Percentiles rank a stretch among this genome's conserved stretches.
phyloP scores from a whole-genome alignment of 345 rosid species.

The Erysimum cheiranthoides region DNA sequence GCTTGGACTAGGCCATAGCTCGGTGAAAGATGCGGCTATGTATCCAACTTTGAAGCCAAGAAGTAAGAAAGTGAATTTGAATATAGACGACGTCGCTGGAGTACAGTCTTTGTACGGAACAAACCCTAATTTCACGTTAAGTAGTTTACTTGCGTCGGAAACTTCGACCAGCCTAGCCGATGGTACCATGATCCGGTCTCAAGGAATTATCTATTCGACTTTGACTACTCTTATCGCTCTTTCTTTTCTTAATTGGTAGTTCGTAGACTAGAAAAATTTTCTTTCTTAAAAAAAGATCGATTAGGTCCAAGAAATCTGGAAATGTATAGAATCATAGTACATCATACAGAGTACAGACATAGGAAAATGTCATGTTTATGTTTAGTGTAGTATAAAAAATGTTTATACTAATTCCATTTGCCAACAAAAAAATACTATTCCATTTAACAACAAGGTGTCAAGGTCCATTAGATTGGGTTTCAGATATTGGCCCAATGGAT shows the following conservation, averaged over 20 bases:
- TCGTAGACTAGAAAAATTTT: not conserved
- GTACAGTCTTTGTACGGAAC: slow-evolving; percentile 82
- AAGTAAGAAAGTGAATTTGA: slow-evolving; percentile 61
- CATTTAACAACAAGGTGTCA: not conserved
- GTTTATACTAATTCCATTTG: too few species aligned
- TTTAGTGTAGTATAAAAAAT: too few species aligned
- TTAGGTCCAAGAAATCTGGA: slow-evolving; percentile 15
- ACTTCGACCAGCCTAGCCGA: slow-evolving; percentile 55
- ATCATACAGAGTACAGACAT: not conserved
- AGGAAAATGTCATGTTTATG: not conserved
- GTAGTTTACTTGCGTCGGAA: slow-evolving; percentile 65
- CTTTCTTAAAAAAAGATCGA: not conserved
- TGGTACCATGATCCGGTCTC: slow-evolving; percentile 41
- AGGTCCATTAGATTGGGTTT: slow-evolving; percentile 2
- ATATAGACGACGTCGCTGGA: slow-evolving; percentile 68
- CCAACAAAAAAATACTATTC: too few species aligned
- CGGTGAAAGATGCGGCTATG: slow-evolving; percentile 79
- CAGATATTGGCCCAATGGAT: not conserved
- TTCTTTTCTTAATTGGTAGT: slow-evolving; percentile 21
- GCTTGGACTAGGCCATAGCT: slow-evolving; percentile 69
- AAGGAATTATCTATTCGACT: slow-evolving; percentile 24
- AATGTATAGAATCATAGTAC: slow-evolving; percentile 23
- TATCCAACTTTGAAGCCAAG: slow-evolving; percentile 87
- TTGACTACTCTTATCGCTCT: slow-evolving; percentile 27
- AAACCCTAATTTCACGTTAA: slow-evolving; percentile 67